Conservation (phyloP, 257 asterid species). For the Handroanthus guayacan region DNA sequence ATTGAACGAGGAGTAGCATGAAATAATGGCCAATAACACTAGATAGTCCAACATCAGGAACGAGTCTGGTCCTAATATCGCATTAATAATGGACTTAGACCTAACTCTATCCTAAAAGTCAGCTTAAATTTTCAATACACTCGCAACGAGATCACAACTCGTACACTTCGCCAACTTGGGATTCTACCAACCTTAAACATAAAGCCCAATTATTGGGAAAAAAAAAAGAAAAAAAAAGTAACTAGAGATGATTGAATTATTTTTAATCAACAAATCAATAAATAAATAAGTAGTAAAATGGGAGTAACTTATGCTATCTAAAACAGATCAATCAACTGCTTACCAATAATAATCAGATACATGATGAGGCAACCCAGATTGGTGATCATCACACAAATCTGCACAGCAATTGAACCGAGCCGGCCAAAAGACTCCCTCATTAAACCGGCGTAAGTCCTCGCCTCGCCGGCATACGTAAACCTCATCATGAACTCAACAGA, state of each 20-base stretch:
- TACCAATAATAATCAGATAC: slow-evolving; percentile 90
- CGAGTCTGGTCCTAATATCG: too few species aligned
- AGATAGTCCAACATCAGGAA: too few species aligned
- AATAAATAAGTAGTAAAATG: neutral
- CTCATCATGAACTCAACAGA: slow-evolving; percentile 90
- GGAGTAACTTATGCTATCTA: slow-evolving; percentile 9
- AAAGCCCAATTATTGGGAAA: neutral
- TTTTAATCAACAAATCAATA: too few species aligned
- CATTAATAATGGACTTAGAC: too few species aligned
- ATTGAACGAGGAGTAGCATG: too few species aligned
- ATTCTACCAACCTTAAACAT: too few species aligned
- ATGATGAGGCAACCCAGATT: slow-evolving; percentile 91
- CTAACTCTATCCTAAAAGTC: too few species aligned
- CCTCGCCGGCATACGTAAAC: slow-evolving; percentile 77
- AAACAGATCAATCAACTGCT: slow-evolving; percentile 6
- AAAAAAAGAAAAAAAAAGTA: too few species aligned
- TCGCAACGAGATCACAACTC: too few species aligned
- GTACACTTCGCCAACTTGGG: too few species aligned
- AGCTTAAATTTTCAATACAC: too few species aligned
- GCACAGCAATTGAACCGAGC: slow-evolving; percentile 74
- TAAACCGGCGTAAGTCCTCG: slow-evolving; percentile 82
- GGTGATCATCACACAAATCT: slow-evolving; percentile 78
- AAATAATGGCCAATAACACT: too few species aligned
- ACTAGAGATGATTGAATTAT: neutral
- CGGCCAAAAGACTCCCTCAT: slow-evolving; percentile 90